A percentile compares a stretch with the other conserved stretches of the same genome.
These are phyloP conservation scores for Thielaviopsis musarum DNA, from an alignment of 2,329 filamentous ascomycete species.

Conservation along the genomic window DNA sequence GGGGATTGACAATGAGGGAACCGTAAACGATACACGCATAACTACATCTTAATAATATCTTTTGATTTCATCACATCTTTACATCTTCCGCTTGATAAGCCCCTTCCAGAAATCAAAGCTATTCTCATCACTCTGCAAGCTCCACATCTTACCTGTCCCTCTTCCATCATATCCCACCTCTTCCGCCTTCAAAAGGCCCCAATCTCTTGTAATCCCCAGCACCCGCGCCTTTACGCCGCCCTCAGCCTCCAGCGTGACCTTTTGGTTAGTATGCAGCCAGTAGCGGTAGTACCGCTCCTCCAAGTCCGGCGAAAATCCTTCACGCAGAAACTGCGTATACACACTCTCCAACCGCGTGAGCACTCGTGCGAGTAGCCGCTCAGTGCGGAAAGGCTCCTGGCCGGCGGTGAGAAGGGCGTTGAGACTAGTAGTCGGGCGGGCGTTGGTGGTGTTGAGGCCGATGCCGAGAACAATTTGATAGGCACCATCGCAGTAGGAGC, in stretches of 20 bases:
- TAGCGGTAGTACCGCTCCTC: conserved; percentile 62
- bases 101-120: conserved; percentile 97
- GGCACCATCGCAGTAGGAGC: conserved; percentile 55
- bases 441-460: conserved; percentile 74
- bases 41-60: no score
- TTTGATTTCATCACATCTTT: conserved; percentile 2
- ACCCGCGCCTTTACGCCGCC: conserved; percentile 60
- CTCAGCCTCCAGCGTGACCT: conserved; percentile 61
- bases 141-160: conserved; percentile 60
- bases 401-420: conserved; percentile 44
- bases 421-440: conserved; percentile 72
- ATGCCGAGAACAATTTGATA: conserved; percentile 79
- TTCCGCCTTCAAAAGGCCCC: conserved; percentile 72
- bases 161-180: conserved; percentile 60
- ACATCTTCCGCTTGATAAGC: conserved; percentile 64
- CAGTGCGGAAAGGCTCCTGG: conserved; percentile 46
- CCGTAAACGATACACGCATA: no score
- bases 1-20: no score
- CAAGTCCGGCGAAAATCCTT: conserved; percentile 57
- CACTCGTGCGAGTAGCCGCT: conserved; percentile 68
- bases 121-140: conserved; percentile 89
- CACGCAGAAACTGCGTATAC: conserved; percentile 56
- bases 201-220: conserved; percentile 79
- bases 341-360: conserved; percentile 61
- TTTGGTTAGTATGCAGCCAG: conserved; percentile 71